Base-by-base conservation (phyloP, 495 filamentous ascomycete genomes). In the Tetracladium setigerum region DNA sequence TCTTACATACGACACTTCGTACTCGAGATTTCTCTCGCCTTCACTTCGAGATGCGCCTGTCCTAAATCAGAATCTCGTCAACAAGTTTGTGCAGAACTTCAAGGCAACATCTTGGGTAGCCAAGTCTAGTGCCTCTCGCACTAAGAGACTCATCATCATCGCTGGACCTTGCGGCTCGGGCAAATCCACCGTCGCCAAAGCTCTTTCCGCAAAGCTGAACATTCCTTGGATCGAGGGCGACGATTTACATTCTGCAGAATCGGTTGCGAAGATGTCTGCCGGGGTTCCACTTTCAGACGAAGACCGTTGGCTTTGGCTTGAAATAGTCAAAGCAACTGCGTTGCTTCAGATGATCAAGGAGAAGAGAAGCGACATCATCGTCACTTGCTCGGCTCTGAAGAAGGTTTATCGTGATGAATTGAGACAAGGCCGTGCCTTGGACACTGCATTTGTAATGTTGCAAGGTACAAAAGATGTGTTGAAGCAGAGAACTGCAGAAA, bases 251-350 rank as follows among this genome's bases (percentile, higher is more conserved):
- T 74, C 88, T 1, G 57, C 72, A 42, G 65, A 78, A 38, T 95
- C 95, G 69, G 82, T 94, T 59, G 79, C 87, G 30, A 97, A 97
- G 67, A 97, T 97, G 91, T 69, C 76, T 58, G 69, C 74, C 54
- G 86, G 86, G 50, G 83, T 79, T 41, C 87, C 91, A 5, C 72
- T 97, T 39, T 95, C 88, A 34, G 91, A 97, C 62, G 79, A 78
- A 55, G 91, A 97, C 65, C 85, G 91, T 45, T 96, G 91, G 91
- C 87, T 91, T 67, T 97, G 91, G 91, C 79, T 97, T 38, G 89
- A 89, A 52, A 71, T 77, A 22, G 76, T 96, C 5, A 86, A 89
- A 57, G 78, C 92, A 51, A 79, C 86, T 46, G 83, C 88, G 22
- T 77, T 86, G 52, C 61, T 71, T 17, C 71, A 71, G 30, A 76